Conservation (phyloP, 1,284 basidiomycete species). For the Tylopilus orsonianus region DNA sequence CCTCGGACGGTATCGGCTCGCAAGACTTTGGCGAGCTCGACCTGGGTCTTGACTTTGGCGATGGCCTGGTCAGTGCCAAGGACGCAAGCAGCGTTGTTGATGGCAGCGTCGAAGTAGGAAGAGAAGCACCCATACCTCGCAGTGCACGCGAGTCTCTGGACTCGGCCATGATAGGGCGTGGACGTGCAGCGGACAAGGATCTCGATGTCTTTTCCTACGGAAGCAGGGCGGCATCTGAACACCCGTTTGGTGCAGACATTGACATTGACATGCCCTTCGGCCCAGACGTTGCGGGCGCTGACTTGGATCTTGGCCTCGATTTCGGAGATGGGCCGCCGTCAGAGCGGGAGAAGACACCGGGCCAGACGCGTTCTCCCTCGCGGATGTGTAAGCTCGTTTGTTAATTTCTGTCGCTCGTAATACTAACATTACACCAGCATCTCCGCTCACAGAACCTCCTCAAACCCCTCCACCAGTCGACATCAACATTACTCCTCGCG, state of each 20-base stretch:
- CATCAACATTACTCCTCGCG: conserved; percentile 47
- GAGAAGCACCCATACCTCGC: conserved; percentile 58
- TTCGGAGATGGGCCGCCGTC: conserved; percentile 55
- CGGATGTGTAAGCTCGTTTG: conserved; percentile 59
- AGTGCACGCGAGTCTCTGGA: conserved; percentile 56
- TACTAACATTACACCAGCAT: conserved; percentile 46
- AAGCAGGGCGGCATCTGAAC: conserved; percentile 63
- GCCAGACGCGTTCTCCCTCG: conserved; percentile 58
- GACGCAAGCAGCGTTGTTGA: conserved; percentile 50
- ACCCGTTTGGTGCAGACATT: conserved; percentile 60
- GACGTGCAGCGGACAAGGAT: conserved; percentile 45
- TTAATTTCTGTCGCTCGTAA: not conserved
- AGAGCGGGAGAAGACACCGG: conserved; percentile 52
- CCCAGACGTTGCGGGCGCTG: conserved; percentile 47
- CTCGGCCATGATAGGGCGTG: conserved; percentile 53
- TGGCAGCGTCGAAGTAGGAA: conserved; percentile 71
- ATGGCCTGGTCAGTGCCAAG: conserved; percentile 43
- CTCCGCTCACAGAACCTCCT: conserved; percentile 70
- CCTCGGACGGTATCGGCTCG: conserved; percentile 80
- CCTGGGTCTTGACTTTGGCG: conserved; percentile 71
- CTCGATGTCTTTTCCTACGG: conserved; percentile 60
- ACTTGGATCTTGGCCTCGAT: conserved; percentile 70
- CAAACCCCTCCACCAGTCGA: conserved; percentile 61
- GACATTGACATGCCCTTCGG: conserved; percentile 60
- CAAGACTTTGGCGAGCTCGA: conserved; percentile 79